These are phyloP conservation scores for slime mould (Dictyostelium discoideum) DNA, from an alignment of 78 protist genomes.

Conservation along the genomic window dicty_2.7 NC_007090.3:1177001-1177500, in stretches of 20 bases:
- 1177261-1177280: neutral
- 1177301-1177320: conserved; percentile 6
- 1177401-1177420: conserved; percentile 37
- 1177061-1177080: neutral
- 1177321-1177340: neutral
- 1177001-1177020: neutral
- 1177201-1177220: too few relatives aligned
- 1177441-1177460: conserved; percentile 70
- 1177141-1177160: neutral
- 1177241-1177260: too few relatives aligned
- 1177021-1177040: neutral
- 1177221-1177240: too few relatives aligned
- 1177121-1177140: too few relatives aligned
- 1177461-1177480: conserved; percentile 74
- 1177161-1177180: too few relatives aligned
- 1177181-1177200: too few relatives aligned
- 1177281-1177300: neutral
- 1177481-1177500: conserved; percentile 85
- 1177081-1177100: neutral
- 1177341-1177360: neutral
- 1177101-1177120: neutral
- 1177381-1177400: neutral
- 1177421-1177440: conserved; percentile 58
- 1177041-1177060: neutral
- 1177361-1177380: neutral